Base-by-base conservation (phyloP, 2,329 filamentous ascomycete species). In the Ophiostoma perfectum region DNA sequence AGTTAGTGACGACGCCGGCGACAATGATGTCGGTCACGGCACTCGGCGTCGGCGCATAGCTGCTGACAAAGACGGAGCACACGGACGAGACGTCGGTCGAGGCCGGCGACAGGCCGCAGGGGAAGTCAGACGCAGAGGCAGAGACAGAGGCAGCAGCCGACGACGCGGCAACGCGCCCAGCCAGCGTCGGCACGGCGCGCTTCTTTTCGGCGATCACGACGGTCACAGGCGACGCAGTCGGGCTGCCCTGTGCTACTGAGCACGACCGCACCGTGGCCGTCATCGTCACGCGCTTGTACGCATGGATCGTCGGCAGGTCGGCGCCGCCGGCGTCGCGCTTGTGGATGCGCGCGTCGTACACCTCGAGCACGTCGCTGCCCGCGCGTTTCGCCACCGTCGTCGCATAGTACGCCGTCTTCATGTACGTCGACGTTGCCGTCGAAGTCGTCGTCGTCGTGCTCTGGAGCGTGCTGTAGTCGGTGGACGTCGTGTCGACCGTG, bases 11-110 rank as follows among this genome's bases (percentile, higher is more conserved):
- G 49, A 27, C n/a, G 49, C n/a, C 49, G 49, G 49, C 49, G n/a
- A 55, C 49, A 27, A 55, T 27, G 49, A 18, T 55, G n/a, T 55
- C 49, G 49, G 49, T 55, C 4, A 12, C 49, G 12, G 8, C 8
- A 18, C 49, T 7, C 49, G 49, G 49, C 3, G 18, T 55, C 49
- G 49, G 49, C 49, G 18, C 49, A 27, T 55, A 55, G 49, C 49
- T 55, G 49, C n/a, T 27, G n/a, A 55, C 49, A 55, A 55, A 55
- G n/a, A 36, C 49, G 49, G 47, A 49, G 47, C 47, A 49, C 16
- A 49, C 47, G 47, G 47, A 49, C 14, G 47, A 49, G 5, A 49
- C 47, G 6, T 49, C 14, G 2, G 47, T n/a, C 5, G 3, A 14
- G 4, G 47, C 2, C 14, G 47, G 47, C 2, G 47, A n/a, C 3